Conservation (phyloP, 176 grass and related monocot species). For the Panicum miliaceum region DNA sequence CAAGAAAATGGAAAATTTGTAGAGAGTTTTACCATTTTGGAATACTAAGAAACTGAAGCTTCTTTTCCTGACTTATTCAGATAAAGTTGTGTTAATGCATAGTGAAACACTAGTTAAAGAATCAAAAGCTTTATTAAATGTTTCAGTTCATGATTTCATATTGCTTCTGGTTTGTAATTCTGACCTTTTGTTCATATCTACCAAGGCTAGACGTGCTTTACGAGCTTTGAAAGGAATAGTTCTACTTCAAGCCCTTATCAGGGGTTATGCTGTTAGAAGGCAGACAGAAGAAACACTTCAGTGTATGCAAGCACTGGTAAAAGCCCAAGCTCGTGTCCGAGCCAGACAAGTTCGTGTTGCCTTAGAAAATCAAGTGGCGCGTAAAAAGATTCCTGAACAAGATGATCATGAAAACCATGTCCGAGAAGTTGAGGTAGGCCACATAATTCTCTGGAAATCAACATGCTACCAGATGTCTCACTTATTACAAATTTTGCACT, state of each 20-base stretch:
- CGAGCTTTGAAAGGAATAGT: constrained; percentile 93
- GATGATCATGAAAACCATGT: constrained; percentile 55
- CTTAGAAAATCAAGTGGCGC: constrained; percentile 72
- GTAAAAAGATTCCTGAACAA: constrained; percentile 61
- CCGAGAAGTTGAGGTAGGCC: constrained; percentile 80
- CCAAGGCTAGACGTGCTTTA: constrained; percentile 85
- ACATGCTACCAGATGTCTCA: constrained; percentile 15
- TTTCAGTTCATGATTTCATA: constrained; percentile 37
- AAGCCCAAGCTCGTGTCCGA: constrained; percentile 88
- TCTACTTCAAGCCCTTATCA: constrained; percentile 88
- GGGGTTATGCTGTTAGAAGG: constrained; percentile 88
- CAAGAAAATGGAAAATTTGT: background rate
- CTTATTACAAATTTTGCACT: constrained; percentile 16
- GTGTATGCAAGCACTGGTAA: constrained; percentile 85
- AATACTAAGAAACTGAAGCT: constrained; percentile 17
- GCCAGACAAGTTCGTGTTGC: constrained; percentile 78
- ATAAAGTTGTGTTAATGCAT: constrained; percentile 15
- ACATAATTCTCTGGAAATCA: constrained; percentile 5
- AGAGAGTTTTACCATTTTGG: constrained; percentile 28
- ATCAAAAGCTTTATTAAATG: background rate
- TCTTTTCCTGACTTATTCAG: constrained; percentile 26
- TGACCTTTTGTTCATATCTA: constrained; percentile 43
- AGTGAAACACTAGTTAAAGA: background rate
- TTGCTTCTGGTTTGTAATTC: constrained; percentile 6
- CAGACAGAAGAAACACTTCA: constrained; percentile 89